Base-by-base conservation (phyloP, 2,329 filamentous ascomycete species). In the Sporothrix brunneoviolacea region DNA sequence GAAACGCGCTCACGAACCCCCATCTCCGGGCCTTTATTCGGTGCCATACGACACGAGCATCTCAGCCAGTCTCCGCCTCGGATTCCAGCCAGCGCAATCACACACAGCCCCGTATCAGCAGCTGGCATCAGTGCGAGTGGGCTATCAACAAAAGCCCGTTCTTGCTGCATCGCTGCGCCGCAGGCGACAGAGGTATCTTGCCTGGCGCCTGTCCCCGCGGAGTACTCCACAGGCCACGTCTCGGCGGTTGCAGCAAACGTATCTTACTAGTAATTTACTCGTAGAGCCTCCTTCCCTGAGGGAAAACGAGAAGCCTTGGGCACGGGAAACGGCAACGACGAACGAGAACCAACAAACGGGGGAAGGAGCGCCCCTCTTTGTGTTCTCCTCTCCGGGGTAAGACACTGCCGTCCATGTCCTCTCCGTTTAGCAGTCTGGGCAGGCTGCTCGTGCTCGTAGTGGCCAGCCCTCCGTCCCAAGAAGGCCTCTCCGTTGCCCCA, bases 1-100 rank as follows among this genome's bases (percentile, higher is more conserved):
- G 45, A 47, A 48, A 48, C 45, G 36, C 27, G 45, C 27, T 33
- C 45, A 36, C 21, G 24, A 19, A 19, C 40, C 21, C 41, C 30
- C n/a, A n/a, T n/a, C n/a, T n/a, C n/a, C n/a, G n/a, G n/a, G n/a
- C n/a, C n/a, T n/a, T n/a, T n/a, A n/a, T n/a, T n/a, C n/a, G n/a
- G n/a, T n/a, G n/a, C n/a, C n/a, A n/a, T 33, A 30, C 27, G 22
- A 44, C 19, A 30, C 27, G 30, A 35, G 21, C 7, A 18, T 24
- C 15, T 33, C 43, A 46, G 28, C 43, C 43, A 46, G 43, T 46
- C 30, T 30, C 42, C 28, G 42, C 27, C 15, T 21, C 19, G 30
- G 15, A 18, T n/a, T n/a, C n/a, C 33, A 21, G 21, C 42, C 21
- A 22, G n/a, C 28, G 10, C 32, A 37, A 38, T 38, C 43, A 46